These are phyloP conservation scores for Amphibolis antarctica DNA, from an alignment of 106 monocot genomes.

Conservation along the genomic window DNA sequence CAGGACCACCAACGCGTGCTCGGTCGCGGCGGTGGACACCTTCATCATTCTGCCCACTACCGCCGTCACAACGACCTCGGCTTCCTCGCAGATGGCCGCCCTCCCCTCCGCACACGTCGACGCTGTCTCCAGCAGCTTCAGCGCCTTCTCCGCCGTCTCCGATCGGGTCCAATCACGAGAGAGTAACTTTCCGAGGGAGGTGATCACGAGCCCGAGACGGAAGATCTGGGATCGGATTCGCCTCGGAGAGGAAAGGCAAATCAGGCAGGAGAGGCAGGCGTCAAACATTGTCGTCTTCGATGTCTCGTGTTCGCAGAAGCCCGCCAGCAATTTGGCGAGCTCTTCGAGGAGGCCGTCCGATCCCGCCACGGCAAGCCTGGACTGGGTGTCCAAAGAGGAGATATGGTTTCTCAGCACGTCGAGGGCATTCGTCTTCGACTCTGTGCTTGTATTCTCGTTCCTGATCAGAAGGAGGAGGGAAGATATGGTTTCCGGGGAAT, in stretches of 20 bases:
- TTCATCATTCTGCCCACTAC: constrained; percentile 49
- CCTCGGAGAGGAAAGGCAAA: neutral
- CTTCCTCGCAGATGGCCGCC: constrained; percentile 17
- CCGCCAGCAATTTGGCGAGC: constrained; percentile 30
- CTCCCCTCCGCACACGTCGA: constrained; percentile 15
- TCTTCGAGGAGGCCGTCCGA: constrained; percentile 24
- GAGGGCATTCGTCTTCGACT: constrained; percentile 29
- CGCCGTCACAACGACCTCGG: constrained; percentile 14
- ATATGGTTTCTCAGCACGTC: constrained; percentile 22
- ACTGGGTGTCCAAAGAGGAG: constrained; percentile 2
- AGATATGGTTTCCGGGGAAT: neutral
- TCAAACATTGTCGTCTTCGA: constrained; percentile 7
- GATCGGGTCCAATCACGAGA: neutral
- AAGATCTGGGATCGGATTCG: constrained; percentile 5
- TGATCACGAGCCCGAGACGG: neutral
- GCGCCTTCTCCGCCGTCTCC: constrained; percentile 29
- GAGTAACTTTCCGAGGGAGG: constrained; percentile 5
- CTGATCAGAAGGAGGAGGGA: constrained; percentile 15
- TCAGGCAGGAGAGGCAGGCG: constrained; percentile 8
- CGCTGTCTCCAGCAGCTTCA: constrained; percentile 11
- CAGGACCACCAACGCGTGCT: constrained; percentile 50
- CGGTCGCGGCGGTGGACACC: constrained; percentile 39
- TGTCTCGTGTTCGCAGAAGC: constrained; percentile 6
- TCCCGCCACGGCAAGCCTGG: constrained; percentile 24
- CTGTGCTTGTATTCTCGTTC: constrained; percentile 3